Base-by-base conservation (phyloP, 345 rosid genomes). In the Clausena lansium region DNA sequence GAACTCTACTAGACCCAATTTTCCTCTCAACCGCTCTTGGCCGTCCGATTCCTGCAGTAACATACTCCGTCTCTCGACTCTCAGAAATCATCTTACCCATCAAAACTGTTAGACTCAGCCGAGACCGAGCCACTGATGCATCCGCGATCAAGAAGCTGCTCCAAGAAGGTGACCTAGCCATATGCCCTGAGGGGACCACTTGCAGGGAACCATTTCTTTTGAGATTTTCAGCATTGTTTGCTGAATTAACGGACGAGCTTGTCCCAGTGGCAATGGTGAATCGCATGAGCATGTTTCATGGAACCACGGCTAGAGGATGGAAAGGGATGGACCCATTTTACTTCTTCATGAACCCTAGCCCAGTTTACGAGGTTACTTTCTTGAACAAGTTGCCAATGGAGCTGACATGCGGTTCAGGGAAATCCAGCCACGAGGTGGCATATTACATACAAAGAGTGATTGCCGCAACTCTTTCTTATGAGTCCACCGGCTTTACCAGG, bases 341-440 rank as follows among this genome's bases (percentile, higher is more conserved):
- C 86, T 94, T 94, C 84, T 90, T 90, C 70, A 94, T 94, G 98
- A 91, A 93, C 87, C 98, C 97, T 13, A 87, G 92, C 64, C 97
- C 98, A 0, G 89, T 89, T 1, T 94, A 94, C 32, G 97, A 93
- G 77, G 92, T 94, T 8, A 91, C 86, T 2, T 91, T 94, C 83
- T 82, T 93, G 84, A 91, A 86, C 75, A 91, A 89, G 84, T 83
- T 94, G 80, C 94, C 92, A 0, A 3, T 15, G 27, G 94, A 91
- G 75, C 82, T 91, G 5, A 91, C 95, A 0, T 88, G 93, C 63
- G 61, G 85, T 9, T 78, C 86, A 0, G 97, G 97, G 52, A 93
- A 94, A 83, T 81, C 92, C 2, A 88, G 97, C 70, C 92, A 88
- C 32, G 98, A 92, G 33, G 96, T 91, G 67, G 98, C 96, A 0